These are phyloP conservation scores for Cyberlindnera suaveolens DNA, from an alignment of 805 yeast genomes.

Conservation along the genomic window DNA sequence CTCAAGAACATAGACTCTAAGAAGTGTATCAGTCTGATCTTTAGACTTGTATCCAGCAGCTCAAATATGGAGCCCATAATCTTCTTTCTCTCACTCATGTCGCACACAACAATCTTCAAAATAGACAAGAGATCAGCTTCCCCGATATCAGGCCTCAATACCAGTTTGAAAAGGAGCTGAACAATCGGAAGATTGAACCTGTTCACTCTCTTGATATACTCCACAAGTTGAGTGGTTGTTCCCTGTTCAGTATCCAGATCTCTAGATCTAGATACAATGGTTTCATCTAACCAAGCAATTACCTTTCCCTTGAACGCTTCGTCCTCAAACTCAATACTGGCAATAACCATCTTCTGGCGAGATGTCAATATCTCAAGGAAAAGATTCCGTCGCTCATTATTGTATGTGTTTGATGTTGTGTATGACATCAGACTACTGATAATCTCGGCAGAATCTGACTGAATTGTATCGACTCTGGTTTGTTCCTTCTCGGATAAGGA, in stretches of 20 bases:
- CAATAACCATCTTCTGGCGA: conserved; percentile 2
- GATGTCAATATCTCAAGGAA: conserved; percentile 14
- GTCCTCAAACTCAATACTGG: background rate
- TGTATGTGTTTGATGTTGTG: conserved; percentile 5
- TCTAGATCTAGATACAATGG: background rate
- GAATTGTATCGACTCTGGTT: conserved; percentile 12
- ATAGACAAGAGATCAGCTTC: conserved; percentile 10
- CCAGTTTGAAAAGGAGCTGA: conserved; percentile 32
- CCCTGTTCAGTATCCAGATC: background rate
- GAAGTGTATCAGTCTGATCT: conserved; percentile 28
- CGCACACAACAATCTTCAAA: conserved; percentile 12
- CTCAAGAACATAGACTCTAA: conserved; percentile 37
- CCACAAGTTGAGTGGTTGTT: conserved; percentile 2
- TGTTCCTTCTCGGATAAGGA: conserved; percentile 12
- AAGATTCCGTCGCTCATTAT: conserved; percentile 12
- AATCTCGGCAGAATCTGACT: conserved; percentile 22
- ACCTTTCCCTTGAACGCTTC: background rate
- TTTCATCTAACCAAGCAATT: background rate
- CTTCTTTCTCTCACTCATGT: background rate
- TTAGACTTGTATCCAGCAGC: conserved; percentile 27
- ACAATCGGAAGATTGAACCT: conserved; percentile 37
- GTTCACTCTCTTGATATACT: conserved; percentile 24
- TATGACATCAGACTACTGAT: conserved; percentile 18
- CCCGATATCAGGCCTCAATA: conserved; percentile 13
- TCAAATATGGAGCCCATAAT: conserved; percentile 28